Conservation (phyloP, 139 green algal species). For the Choricystis sp. region DNA sequence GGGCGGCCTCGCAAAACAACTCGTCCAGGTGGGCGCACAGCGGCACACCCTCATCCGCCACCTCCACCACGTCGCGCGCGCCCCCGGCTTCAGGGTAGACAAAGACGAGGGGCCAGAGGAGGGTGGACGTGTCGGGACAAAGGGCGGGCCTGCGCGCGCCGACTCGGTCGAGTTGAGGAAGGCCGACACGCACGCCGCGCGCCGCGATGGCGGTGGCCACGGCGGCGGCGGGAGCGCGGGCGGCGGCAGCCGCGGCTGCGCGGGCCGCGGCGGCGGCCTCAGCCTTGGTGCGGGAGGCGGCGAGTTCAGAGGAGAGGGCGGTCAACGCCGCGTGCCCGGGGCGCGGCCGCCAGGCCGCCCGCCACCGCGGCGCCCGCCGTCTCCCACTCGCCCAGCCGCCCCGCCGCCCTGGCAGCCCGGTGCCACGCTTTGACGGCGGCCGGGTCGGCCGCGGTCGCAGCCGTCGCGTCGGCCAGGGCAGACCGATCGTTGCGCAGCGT, state of each 20-base stretch:
- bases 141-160: slow-evolving; percentile 27
- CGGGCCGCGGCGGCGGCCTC: background rate
- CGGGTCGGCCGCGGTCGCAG: slow-evolving; percentile 25
- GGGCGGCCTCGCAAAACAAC: slow-evolving; percentile 42
- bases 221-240: background rate
- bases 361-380: background rate
- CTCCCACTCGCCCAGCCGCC: background rate
- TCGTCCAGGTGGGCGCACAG: slow-evolving; percentile 55
- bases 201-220: background rate
- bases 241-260: background rate
- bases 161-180: background rate
- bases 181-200: background rate
- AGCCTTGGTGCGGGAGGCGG: background rate
- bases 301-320: no score
- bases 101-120: slow-evolving; percentile 71
- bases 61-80: slow-evolving; percentile 66
- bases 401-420: background rate
- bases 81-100: slow-evolving; percentile 69
- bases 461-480: slow-evolving; percentile 39
- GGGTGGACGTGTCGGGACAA: slow-evolving; percentile 25
- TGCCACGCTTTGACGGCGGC: slow-evolving; percentile 40
- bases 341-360: background rate
- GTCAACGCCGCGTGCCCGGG: background rate
- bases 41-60: slow-evolving; percentile 47
- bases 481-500: slow-evolving; percentile 58